Conservation (phyloP, 148 eudicot genomes). For the Nyssa sinensis region DNA sequence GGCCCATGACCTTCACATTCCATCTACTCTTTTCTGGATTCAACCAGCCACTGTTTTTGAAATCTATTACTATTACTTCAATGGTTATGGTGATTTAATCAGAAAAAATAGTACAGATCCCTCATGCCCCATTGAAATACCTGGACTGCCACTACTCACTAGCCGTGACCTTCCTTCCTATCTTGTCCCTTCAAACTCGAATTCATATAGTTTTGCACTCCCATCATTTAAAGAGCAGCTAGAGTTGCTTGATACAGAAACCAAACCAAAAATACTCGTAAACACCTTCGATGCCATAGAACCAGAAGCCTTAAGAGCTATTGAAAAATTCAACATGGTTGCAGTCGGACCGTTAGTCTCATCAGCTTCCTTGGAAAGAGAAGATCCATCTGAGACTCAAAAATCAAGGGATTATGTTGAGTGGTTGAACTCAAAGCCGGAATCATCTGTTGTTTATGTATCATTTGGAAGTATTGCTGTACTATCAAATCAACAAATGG, state of each 20-base stretch:
- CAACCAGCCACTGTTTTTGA: constrained; percentile 39
- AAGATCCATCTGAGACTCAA: no score
- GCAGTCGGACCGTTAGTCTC: constrained; percentile 45
- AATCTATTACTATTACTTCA: constrained; percentile 35
- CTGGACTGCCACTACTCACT: constrained; percentile 34
- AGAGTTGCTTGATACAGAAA: constrained; percentile 24
- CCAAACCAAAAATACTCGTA: constrained; percentile 30
- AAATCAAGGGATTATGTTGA: constrained; percentile 26
- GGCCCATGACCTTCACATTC: constrained; percentile 38
- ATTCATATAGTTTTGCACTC: neutral
- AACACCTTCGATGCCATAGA: constrained; percentile 48
- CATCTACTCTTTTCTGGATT: constrained; percentile 38
- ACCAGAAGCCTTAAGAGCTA: constrained; percentile 9
- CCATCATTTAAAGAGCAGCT: constrained; percentile 33
- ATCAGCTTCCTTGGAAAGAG: constrained; percentile 26
- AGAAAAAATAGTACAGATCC: neutral
- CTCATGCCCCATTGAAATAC: constrained; percentile 25
- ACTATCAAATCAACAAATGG: constrained; percentile 26
- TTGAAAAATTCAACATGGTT: constrained; percentile 21
- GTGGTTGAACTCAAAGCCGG: constrained; percentile 41
- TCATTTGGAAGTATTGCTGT: constrained; percentile 46
- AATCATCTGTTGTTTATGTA: constrained; percentile 41
- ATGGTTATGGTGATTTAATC: constrained; percentile 18
- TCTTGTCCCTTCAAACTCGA: constrained; percentile 18
- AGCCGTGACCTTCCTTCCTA: constrained; percentile 32